Evolutionary conservation across 257 asterid species (phyloP).

Genomic region (Buddleja alternifolia): DNA sequence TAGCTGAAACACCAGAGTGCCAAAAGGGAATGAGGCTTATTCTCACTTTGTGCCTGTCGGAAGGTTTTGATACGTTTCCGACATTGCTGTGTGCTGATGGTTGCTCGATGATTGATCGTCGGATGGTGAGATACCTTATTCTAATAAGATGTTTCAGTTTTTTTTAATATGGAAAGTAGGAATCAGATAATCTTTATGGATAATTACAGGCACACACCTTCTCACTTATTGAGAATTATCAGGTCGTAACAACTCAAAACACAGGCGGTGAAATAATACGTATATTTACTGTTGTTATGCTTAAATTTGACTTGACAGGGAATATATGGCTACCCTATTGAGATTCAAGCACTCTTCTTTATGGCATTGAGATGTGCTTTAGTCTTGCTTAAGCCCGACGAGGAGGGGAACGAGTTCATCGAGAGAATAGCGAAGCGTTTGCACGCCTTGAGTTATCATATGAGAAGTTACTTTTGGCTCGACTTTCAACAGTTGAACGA

Average conservation of each 20-base stretch:
- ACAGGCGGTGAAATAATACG: too few species aligned
- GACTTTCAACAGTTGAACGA: slow-evolving; percentile 76
- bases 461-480: slow-evolving; percentile 81
- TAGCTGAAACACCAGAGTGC: slow-evolving; percentile 75
- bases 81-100: slow-evolving; percentile 85
- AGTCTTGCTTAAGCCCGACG: slow-evolving; percentile 63
- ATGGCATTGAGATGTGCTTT: slow-evolving; percentile 74
- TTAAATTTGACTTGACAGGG: slow-evolving; percentile 49
- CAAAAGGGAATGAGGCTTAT: slow-evolving; percentile 85
- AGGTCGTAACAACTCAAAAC: too few species aligned
- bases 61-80: slow-evolving; percentile 84
- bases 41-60: slow-evolving; percentile 62
- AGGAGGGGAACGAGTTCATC: slow-evolving; percentile 64
- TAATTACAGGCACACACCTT: too few species aligned
- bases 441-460: slow-evolving; percentile 76
- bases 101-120: slow-evolving; percentile 81
- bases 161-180: too few species aligned
- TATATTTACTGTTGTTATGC: too few species aligned
- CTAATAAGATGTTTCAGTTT: too few species aligned
- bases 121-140: slow-evolving; percentile 64
- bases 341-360: slow-evolving; percentile 79
- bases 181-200: too few species aligned
- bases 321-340: slow-evolving; percentile 77
- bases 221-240: too few species aligned
- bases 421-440: slow-evolving; percentile 74